A percentile compares a stretch with the other conserved stretches of the same genome.
phyloP scores from a whole-genome alignment of 768 basidiomycete genomes.

The Botryobasidium botryosum region DNA sequence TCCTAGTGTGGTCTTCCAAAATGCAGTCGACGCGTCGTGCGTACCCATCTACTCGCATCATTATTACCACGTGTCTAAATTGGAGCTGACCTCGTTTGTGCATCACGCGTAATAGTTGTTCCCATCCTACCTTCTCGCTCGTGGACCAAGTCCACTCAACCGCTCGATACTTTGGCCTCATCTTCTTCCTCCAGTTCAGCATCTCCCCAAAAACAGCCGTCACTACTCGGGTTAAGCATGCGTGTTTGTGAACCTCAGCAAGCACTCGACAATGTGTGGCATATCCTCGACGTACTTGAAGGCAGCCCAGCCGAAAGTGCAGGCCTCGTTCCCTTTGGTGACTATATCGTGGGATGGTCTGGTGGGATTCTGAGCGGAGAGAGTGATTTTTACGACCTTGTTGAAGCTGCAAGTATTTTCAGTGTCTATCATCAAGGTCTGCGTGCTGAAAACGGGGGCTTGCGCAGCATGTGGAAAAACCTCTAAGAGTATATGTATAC shows the following conservation, averaged over 20 bases:
- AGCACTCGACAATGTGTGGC: constrained; percentile 91
- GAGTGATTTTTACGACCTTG: constrained; percentile 90
- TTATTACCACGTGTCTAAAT: not conserved
- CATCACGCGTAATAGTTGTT: constrained; percentile 38
- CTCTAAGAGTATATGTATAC: constrained; percentile 87
- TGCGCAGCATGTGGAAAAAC: constrained; percentile 76
- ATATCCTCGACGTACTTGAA: constrained; percentile 91
- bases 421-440: not conserved
- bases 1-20: constrained; percentile 77
- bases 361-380: constrained; percentile 84
- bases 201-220: constrained; percentile 39
- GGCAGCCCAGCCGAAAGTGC: constrained; percentile 94
- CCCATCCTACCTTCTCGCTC: constrained; percentile 66
- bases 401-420: constrained; percentile 54
- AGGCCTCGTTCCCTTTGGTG: constrained; percentile 80
- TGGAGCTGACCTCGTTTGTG: not conserved
- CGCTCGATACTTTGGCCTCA: no score
- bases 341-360: constrained; percentile 78
- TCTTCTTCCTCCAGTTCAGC: constrained; percentile 23
- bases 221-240: constrained; percentile 86
- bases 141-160: no score
- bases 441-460: not conserved
- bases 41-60: constrained; percentile 9
- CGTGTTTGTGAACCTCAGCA: constrained; percentile 81
- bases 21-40: constrained; percentile 51